Base-by-base conservation (phyloP, 2,329 filamentous ascomycete species). In the Sporothrix schenckii region DNA sequence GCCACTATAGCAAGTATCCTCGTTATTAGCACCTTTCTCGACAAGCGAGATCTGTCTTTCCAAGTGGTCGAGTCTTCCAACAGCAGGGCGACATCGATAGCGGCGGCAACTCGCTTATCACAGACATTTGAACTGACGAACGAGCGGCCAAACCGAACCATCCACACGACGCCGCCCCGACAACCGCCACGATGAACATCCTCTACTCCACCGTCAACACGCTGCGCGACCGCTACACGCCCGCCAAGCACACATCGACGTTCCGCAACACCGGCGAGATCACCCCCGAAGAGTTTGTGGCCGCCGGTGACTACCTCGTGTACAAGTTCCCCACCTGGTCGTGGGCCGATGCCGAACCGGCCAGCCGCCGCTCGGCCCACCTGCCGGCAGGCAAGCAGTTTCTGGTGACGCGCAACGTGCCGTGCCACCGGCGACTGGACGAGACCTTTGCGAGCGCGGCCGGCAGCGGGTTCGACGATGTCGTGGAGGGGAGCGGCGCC, bases 301-400 rank as follows among this genome's bases (percentile, higher is more conserved):
- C 92, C 4, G 95, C 95, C 3, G 95, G 95, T 76, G 95, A 99
- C 83, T 99, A 98, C 80, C 89, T 99, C 50, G 94, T 97, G 77
- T 97, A 96, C 89, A 98, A 97, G 84, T 99, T 99, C 82, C 95
- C 94, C 10, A 97, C 94, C 71, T 99, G 95, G 95, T 91, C 92
- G 66, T 99, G 95, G 95, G 89, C 91, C 74, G 92, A 95, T 76
- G 94, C 94, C 75, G 92, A 94, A 69, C 88, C 89, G n/a, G 87
- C 90, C 1, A 86, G 88, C 72, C 92, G 93, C 79, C 91, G 93
- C 73, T 92, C 92, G 69, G 83, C 85, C 74, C 92, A 97, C 78
- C 88, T 99, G 4, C 95, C 95, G 0, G 82, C 89, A 0, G 92
- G 91, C 67, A 99, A 98, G 83, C 95, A 99, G 85, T 99, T 93